Evolutionary conservation across 345 rosid genomes (phyloP), one percentile per base, ranked within the genome.

Genomic region (Laguncularia racemosa): DNA sequence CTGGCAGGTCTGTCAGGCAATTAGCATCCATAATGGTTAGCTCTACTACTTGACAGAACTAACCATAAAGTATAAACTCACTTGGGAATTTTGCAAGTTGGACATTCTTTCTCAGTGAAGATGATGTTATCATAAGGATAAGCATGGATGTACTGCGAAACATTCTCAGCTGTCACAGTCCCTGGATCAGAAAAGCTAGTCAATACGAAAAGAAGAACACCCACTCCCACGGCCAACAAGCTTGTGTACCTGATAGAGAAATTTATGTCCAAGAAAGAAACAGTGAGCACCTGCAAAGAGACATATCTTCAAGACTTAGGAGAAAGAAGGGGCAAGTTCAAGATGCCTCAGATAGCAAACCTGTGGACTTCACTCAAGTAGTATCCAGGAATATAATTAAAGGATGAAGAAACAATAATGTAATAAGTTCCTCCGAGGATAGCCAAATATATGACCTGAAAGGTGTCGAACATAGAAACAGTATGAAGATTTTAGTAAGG

Each of bases 101-200:
- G 73, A 61, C 96, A 92, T 56, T 84, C 89, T 78, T 77, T 89
- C 87, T 83, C 78, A 2, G 76, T 60, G 71, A 70, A 86, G 20
- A 92, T 79, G 62, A 89, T 76, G 63, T 84, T 64, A 61, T 92
- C 98, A 66, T 83, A 86, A 40, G 96, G 92, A 78, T 89, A 92
- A 48, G 89, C 89, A 59, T 82, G 66, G 44, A 84, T 50, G 69
- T 84, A 89, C 50, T 68, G 76, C 13, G 71, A 77, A 62, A 86
- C 96, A 69, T 88, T 91, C 13, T 77, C 80, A 46, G 76, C 70
- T 13, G 71, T 83, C 59, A 91, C 85, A 14, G 83, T 84, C 60
- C 98, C 96, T 19, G 96, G 96, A 78, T 91, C 96, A 60, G 90
- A 77, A 80, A 84, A 86, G 87, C 98, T 81, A 20, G 95, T 78